Evolutionary conservation across 306 rosid genomes (phyloP).

Genomic region (Acacia melanoxylon): DNA sequence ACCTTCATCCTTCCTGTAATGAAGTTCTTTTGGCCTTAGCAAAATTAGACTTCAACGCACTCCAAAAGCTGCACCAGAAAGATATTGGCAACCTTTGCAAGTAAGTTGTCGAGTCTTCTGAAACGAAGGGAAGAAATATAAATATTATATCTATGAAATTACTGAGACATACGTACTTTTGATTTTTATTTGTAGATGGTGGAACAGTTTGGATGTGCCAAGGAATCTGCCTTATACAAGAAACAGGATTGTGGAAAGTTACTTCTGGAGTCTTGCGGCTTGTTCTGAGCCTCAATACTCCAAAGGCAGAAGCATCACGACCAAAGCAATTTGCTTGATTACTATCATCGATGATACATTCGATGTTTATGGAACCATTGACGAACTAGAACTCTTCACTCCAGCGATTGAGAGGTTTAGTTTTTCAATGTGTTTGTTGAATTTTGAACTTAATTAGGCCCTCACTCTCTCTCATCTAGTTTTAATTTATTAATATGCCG

Average conservation of each 20-base stretch:
- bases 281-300: background rate
- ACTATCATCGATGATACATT: conserved; percentile 41
- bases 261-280: background rate
- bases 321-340: background rate
- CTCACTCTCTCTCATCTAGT: background rate
- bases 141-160: too few relatives aligned
- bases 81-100: background rate
- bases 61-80: background rate
- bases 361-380: conserved; percentile 45
- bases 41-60: background rate
- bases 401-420: conserved; percentile 43
- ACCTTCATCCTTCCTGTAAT: background rate
- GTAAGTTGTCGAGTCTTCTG: background rate
- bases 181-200: conserved; percentile 38
- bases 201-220: conserved; percentile 44
- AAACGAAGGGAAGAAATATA: background rate
- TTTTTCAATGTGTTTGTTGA: background rate
- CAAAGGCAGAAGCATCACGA: background rate
- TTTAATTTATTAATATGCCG: background rate
- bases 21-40: background rate
- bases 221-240: conserved; percentile 34
- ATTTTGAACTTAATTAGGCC: background rate
- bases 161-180: background rate
- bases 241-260: conserved; percentile 48
- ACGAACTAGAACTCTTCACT: conserved; percentile 19